Percentiles rank a stretch among this genome's conserved stretches.
Evolutionary conservation across 371 early-diverging fungal species (phyloP).

Genomic region (Mucor mucedo): DNA sequence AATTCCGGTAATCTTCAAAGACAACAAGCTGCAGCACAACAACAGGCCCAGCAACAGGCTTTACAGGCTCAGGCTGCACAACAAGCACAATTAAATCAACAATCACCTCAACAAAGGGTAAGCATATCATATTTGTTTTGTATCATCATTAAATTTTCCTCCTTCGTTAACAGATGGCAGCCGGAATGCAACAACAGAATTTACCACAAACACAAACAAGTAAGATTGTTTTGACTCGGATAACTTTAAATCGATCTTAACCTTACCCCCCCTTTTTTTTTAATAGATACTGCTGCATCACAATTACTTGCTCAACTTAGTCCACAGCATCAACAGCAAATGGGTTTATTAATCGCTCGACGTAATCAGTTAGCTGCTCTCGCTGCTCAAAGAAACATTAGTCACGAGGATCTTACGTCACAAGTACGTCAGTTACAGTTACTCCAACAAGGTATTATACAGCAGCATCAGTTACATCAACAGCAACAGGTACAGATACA

Average conservation of each 20-base stretch:
- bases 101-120: slow-evolving; percentile 26
- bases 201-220: slow-evolving; percentile 1
- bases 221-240: neutral
- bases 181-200: slow-evolving; percentile 16
- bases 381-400: slow-evolving; percentile 30
- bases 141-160: neutral
- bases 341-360: slow-evolving; percentile 36
- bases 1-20: slow-evolving; percentile 30
- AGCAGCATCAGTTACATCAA: slow-evolving; percentile 44
- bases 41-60: slow-evolving; percentile 15
- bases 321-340: slow-evolving; percentile 52
- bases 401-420: slow-evolving; percentile 33
- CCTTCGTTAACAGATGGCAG: neutral
- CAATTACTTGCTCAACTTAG: slow-evolving; percentile 41
- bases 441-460: slow-evolving; percentile 35
- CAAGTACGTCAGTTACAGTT: slow-evolving; percentile 39
- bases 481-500: slow-evolving; percentile 50
- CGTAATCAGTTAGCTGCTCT: slow-evolving; percentile 43
- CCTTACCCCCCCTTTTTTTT: neutral
- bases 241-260: too few relatives aligned
- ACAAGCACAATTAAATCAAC: slow-evolving; percentile 26
- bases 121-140: neutral
- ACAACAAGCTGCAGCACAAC: slow-evolving; percentile 24
- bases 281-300: slow-evolving; percentile 11
- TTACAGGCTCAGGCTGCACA: slow-evolving; percentile 15